Base-by-base conservation (phyloP, 1,139 yeast species). In the Geotrichum siamense region DNA sequence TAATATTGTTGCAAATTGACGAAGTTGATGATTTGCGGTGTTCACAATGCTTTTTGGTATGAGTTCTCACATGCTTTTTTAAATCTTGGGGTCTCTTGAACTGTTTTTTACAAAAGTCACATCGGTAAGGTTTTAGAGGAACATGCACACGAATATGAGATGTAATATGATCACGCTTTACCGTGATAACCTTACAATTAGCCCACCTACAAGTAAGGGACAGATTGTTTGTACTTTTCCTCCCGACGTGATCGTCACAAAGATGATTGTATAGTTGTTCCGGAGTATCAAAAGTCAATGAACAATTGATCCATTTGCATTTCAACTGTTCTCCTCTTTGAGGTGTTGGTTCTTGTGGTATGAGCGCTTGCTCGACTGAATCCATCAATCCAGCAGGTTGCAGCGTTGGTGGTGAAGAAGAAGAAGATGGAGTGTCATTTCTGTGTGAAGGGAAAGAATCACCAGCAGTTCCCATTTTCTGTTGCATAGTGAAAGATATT, bases 41-140 rank as follows among this genome's bases (percentile, higher is more conserved):
- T 20, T 33, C 37, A 13, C 5, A 6, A 15, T 21, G 37, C 21
- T 20, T 19, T 13, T 26, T 33, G 13, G 81, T 79, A 62, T 89
- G 97, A 32, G 84, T 83, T 67, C 80, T 83, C 52, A 79, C 66
- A 65, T 89, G 98, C 63, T 91, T 91, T 72, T 89, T 89, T 69
- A 91, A 74, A 70, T 89, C 98, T 65, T 89, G 98, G 8, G 96
- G 96, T 58, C 98, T 75, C 70, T 91, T 89, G 68, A 91, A 91
- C 51, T 77, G 75, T 69, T 87, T 87, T 28, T 77, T 68, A 65
- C 98, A 91, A 43, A 72, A 65, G 15, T 75, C 73, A 65, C 98
- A 91, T 51, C 72, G 77, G 70, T 75, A 87, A 3, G 97, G 97
- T 65, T 87, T 89, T 60, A 87, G 71, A 0, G 96, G 96, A 25